Base-by-base conservation (phyloP, 352 stramenopile genomes). In the Phytophthora crassamura region DNA sequence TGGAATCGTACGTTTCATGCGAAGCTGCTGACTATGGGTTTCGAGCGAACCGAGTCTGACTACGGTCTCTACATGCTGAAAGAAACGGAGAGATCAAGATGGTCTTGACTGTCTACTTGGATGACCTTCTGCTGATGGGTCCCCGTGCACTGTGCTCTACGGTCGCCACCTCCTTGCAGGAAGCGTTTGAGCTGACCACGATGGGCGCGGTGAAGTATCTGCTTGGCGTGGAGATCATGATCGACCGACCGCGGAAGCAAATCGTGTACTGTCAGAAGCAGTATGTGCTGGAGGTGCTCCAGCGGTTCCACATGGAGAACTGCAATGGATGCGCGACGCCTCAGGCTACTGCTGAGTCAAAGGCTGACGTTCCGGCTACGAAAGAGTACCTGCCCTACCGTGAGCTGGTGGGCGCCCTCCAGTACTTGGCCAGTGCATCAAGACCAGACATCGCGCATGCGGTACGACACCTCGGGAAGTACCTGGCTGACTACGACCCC, bases 401-500 rank as follows among this genome's bases (percentile, higher is more conserved):
- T 20, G 49, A 66, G 30, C 30, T 71, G 33, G 48, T 66, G 4
- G 41, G 49, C 15, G 63, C 55, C n/a, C 28, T 63, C 2, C 35
- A 62, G 25, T 62, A 59, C 25, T 35, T 71, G 5, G 49, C 55
- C 5, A 49, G n/a, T 3, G 55, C 35, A 2, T 72, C 63, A 4
- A 15, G 63, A n/a, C 49, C 55, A 20, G 55, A 69, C 30, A 59
- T 69, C 30, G 39, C 53, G 16, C 61, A 69, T 46, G 47, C 53
- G 16, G 45, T 40, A 7, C 63, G 63, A 3, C 39, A 40, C 32
- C 33, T 60, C 1, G 35, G 62, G 4, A 56, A 52, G 16, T 50
- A 48, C 28, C 20, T 70, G 4, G 36, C 18, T 6, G 39, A 33
- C 43, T 68, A 53, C 14, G 20, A 50, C 46, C 15, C 57, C 49